Base-by-base conservation (phyloP, 257 asterid species). In the Petunia secreta region DNA sequence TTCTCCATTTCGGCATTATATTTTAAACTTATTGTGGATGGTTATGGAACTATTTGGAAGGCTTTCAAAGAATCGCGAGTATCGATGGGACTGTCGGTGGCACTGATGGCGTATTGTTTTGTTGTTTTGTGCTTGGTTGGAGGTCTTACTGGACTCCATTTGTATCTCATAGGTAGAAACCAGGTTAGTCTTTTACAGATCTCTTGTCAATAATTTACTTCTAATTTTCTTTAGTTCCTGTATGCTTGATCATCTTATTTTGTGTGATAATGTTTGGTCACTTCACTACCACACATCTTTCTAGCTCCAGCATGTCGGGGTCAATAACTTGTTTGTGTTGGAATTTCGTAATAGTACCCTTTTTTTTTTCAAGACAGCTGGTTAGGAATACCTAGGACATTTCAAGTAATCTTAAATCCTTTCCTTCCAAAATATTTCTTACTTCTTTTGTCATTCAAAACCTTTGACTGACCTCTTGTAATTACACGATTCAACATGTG, bases 41-140 rank as follows among this genome's bases (percentile, higher is more conserved):
- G 84, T 16, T 58, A 76, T 8, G 88, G 87, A 34, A 79, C 79
- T 41, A 43, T 84, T 36, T 88, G 89, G 95, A 79, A 57, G 63
- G 97, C 98, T 68, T 36, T 91, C 68, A 79, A 82, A 60, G 82
- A 66, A 73, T 93, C 97, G 1, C 98, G 96, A 4, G 86, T 88
- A 62, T 79, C 97, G 13, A 89, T 89, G 69, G 79, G 84, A 15
- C 87, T 93, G 80, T 79, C 97, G 13, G 89, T 89, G 69, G 79
- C 85, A 15, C 87, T 93, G 80, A 85, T 93, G 86, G 68, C 78
- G 14, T 92, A 93, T 54, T 89, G 92, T 73, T 93, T 93, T 57
- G 82, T 93, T 0, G 84, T 88, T 2, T 82, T 90, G 46, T 92
- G 97, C 97, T 93, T 93, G 68, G 98, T 93, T 40, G 98, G 98